Base-by-base conservation (phyloP, 257 asterid species). In the Ocimum tenuiflorum region DNA sequence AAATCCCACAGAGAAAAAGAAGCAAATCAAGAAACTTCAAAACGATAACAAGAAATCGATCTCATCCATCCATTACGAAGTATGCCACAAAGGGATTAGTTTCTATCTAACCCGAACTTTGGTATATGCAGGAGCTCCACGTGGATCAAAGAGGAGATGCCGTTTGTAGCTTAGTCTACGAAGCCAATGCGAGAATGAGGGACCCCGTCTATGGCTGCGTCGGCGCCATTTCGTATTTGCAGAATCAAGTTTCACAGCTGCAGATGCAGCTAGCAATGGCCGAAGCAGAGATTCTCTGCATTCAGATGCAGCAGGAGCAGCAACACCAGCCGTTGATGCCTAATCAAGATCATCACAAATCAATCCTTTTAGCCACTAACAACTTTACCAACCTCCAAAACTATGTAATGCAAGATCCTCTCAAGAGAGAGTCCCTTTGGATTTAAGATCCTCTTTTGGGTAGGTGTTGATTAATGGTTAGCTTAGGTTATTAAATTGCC, bases 131-230 rank as follows among this genome's bases (percentile, higher is more conserved):
- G 97, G 97, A 91, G 61, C 86, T 91, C 3, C 95, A 95, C 2
- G 67, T 83, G 52, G 92, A 91, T 5, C 91, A 88, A 29, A 68
- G 97, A 56, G 83, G 71, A 43, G 96, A 91, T 68, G 97, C 97
- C 15, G 95, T 88, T 46, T 84, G 88, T 81, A 91, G 97, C 68
- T 75, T 91, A 72, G 97, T 91, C 0, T 91, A 88, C 39, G 96
- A 91, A 67, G 96, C 97, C 10, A 88, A 84, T 31, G 96, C 97
- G 6, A 77, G 97, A 65, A 78, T 86, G 85, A 72, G 95, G 73
- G 97, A 91, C 48, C 97, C 97, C 0, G 96, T 88, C 0, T 86
- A 91, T 18, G 97, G 97, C 2, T 91, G 97, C 70, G 97, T 88
- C 0, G 97, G 97, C 8, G 96, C 95, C 2, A 86, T 91, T 9